These are phyloP conservation scores for Chaetomium tenue DNA, from an alignment of 495 filamentous ascomycete species.

Conservation along the genomic window DNA sequence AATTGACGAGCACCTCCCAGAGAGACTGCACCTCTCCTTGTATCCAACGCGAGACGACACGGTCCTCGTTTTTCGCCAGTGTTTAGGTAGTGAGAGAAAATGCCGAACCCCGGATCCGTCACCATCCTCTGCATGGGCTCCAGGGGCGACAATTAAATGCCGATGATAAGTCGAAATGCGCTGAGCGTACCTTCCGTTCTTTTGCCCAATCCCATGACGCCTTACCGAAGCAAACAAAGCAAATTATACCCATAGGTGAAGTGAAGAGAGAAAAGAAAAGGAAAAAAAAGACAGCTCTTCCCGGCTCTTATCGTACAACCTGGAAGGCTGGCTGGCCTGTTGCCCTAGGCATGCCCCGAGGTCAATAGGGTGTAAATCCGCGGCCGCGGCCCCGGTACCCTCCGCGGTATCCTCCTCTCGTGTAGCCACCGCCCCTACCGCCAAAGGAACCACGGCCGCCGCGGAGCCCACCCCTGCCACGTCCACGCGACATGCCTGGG, in stretches of 20 bases:
- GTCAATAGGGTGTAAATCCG: constrained; percentile 76
- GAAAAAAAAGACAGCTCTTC: constrained; percentile 16
- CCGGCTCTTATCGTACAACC: constrained; percentile 23
- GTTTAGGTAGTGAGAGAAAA: not conserved
- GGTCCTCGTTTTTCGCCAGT: not conserved
- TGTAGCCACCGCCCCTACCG: constrained; percentile 51
- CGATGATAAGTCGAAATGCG: constrained; percentile 9
- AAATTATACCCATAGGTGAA: constrained; percentile 18
- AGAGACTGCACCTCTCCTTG: too few species aligned
- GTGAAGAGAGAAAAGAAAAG: constrained; percentile 4
- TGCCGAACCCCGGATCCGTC: not conserved
- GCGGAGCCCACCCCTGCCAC: constrained; percentile 55
- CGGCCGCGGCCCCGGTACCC: constrained; percentile 76
- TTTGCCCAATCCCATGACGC: constrained; percentile 30
- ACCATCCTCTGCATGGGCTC: not conserved
- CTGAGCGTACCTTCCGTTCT: constrained; percentile 25
- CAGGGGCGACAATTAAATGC: not conserved
- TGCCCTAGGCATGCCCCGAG: constrained; percentile 11
- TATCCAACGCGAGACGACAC: too few species aligned
- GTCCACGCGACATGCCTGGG: constrained; percentile 82
- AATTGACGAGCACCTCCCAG: too few species aligned
- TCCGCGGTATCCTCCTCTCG: constrained; percentile 68
- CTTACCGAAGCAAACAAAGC: constrained; percentile 29
- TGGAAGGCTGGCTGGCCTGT: not conserved
- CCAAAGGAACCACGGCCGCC: constrained; percentile 63